Evolutionary conservation across 225 moss, liverwort and hornwort genomes (phyloP), one percentile per base, ranked within the genome.

Genomic region (Sphagnum contortum): DNA sequence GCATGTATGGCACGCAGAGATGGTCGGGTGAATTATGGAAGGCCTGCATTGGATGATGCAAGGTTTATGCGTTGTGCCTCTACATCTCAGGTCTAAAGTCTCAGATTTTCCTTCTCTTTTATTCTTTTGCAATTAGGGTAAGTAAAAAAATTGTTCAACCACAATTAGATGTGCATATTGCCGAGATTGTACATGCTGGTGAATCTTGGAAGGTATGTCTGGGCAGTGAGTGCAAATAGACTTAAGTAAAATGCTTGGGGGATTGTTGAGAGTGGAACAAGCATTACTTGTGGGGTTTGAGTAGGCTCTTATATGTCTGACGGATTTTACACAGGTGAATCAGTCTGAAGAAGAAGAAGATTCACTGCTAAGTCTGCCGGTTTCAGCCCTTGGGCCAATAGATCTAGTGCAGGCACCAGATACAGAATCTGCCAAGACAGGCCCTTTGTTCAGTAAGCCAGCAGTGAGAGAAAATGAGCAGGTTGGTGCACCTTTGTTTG

Each of bases 401-500:
- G 71, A 54, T 44, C 57, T 73, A 10, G 61, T 70, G n/a, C 70
- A 81, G 59, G 44, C 65, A 45, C 53, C 67, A 61, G 73, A 77
- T 64, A 47, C 68, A 5, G 50, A 64, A 48, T 50, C 48, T 52
- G 57, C 12, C 48, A 72, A 53, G 7, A 66, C 65, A 64, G 45
- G 48, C 6, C 73, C 78, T 14, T 69, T 76, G 60, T 76, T 80
- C 61, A 64, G 79, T 74, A 91, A 81, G 62, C 77, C 79, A 6
- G 74, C 52, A 57, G 67, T 45, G 56, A 66, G 48, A 68, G 65
- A 48, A 73, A 60, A 65, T 57, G 71, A 71, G 66, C 77, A 71
- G 57, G 77, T 70, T 13, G 66, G 77, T 0, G 87, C 81, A 68
- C 88, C 90, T 62, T 67, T 88, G 70, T 91, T 88, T 74, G 87